Evolutionary conservation across 1,284 basidiomycete genomes (phyloP), one percentile per base, ranked within the genome.

Genomic region (Rhizoctonia solani): DNA sequence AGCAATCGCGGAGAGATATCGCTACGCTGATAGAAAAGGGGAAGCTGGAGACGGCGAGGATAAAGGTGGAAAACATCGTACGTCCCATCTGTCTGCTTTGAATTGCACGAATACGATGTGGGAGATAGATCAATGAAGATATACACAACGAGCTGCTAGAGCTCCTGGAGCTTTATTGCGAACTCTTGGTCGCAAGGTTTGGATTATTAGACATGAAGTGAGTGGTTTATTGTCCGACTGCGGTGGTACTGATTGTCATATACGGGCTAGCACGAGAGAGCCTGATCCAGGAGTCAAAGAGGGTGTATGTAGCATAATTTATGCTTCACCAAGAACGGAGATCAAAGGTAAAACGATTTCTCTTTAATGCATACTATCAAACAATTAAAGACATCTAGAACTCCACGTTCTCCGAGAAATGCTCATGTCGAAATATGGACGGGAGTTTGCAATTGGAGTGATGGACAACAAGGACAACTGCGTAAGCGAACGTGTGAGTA

Each of bases 131-230:
- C 74, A 85, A 90, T 73, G 92, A 95, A 73, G 93, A 95, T 74
- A 84, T 93, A 46, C 83, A 90, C 74, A 79, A 92, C 42, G 94
- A 97, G 75, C 81, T 97, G 23, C 79, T 98, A 46, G 95, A 99
- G 75, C 80, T 98, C 4, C 81, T 99, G 41, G 95, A 98, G 80
- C 84, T 98, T 8, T 98, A 98, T 76, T 89, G 88, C 70, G 96
- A 99, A 75, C 85, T 95, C 19, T 79, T 98, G n/a, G 83, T 95
- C 25, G 93, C 95, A 4, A 85, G 96, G 32, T 98, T 98, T 74
- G 92, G 92, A 6, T 79, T 98, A 19, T 82, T 98, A 59, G 96
- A 99, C 74, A 85, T 88, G 74, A 87, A 83, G 88, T 92, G 72
- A 75, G 87, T 77, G 39, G 34, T 66, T 25, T 9, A 9, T 42